Base-by-base conservation (phyloP, 345 rosid species). In the Moricandia arvensis region DNA sequence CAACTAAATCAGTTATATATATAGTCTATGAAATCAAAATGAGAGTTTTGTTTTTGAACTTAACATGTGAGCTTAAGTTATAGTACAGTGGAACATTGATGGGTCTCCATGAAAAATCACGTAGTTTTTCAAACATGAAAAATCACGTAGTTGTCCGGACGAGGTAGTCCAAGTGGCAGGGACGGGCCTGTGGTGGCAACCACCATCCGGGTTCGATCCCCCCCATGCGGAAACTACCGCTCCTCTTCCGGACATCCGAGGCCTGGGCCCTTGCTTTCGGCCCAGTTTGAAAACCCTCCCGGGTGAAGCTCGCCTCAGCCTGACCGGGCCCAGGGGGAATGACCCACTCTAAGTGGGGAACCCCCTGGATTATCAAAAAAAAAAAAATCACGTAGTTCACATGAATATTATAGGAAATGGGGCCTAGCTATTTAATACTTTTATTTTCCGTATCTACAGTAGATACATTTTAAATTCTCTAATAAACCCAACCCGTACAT, bases 61-160 rank as follows among this genome's bases (percentile, higher is more conserved):
- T 16, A 49, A 49, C 21, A 49, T 54, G 59, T 11, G 58, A 69
- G 58, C 68, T 30, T 37, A 13, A 27, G 57, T 24, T 53, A 3
- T 59, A 5, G 13, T n/a, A 38, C 21, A 63, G 63, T 41, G 38
- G 15, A 33, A 58, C 35, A 59, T 78, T 72, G 64, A 78, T 66
- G 61, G 34, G 27, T 55, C 72, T 72, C 68, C 62, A 66, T 72
- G 73, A 72, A 78, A 26, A 78, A 37, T 73, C 81, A 79, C 81
- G 73, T 8, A 21, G 24, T 21, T 21, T 21, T 21, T 21, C 24
- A 2, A 21, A 21, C 24, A 21, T 21, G n/a, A 21, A 21, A 21
- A 21, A 21, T 21, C 24, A 21, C n/a, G n/a, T n/a, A n/a, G n/a
- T n/a, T n/a, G n/a, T n/a, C n/a, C n/a, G n/a, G n/a, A n/a, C n/a